These are phyloP conservation scores for Talaromyces adpressus DNA, from an alignment of 495 filamentous ascomycete genomes.

Conservation along the genomic window DNA sequence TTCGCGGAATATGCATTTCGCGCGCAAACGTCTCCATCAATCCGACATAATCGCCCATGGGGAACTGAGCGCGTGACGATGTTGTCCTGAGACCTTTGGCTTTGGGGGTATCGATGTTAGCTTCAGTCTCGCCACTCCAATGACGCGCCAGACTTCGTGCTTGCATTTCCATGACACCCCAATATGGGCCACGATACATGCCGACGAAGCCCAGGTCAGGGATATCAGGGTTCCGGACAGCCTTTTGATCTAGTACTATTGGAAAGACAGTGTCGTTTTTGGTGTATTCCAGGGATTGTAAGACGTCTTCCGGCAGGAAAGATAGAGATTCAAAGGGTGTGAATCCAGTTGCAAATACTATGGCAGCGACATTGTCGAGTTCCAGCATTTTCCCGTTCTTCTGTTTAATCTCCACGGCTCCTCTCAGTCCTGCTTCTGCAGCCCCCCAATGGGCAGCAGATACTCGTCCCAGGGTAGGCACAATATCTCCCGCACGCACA, in stretches of 20 bases:
- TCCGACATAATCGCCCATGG: conserved; percentile 75
- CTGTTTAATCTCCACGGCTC: conserved; percentile 25
- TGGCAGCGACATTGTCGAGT: conserved; percentile 52
- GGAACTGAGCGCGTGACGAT: conserved; percentile 54
- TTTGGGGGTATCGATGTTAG: conserved; percentile 11
- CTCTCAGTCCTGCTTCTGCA: conserved; percentile 12
- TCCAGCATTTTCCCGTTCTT: conserved; percentile 13
- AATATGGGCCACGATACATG: conserved; percentile 80
- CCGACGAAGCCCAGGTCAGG: conserved; percentile 73
- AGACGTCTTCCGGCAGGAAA: conserved; percentile 51
- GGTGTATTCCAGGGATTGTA: conserved; percentile 48
- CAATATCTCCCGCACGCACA: conserved; percentile 58
- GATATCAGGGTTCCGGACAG: conserved; percentile 51
- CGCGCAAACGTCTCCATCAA: conserved; percentile 64
- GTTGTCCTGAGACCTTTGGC: conserved; percentile 17
- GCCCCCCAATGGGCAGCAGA: conserved; percentile 17
- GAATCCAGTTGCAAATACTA: conserved; percentile 76
- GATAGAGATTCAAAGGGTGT: conserved; percentile 51
- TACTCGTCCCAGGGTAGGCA: conserved; percentile 26
- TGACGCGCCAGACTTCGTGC: conserved; percentile 52
- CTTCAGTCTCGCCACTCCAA: conserved; percentile 21
- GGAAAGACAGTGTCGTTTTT: conserved; percentile 53
- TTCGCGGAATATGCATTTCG: conserved; percentile 35
- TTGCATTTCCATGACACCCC: conserved; percentile 85
- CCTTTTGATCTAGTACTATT: conserved; percentile 59